Base-by-base conservation (phyloP, 176 grass and related monocot species). In the Oryza longistaminata region DNA sequence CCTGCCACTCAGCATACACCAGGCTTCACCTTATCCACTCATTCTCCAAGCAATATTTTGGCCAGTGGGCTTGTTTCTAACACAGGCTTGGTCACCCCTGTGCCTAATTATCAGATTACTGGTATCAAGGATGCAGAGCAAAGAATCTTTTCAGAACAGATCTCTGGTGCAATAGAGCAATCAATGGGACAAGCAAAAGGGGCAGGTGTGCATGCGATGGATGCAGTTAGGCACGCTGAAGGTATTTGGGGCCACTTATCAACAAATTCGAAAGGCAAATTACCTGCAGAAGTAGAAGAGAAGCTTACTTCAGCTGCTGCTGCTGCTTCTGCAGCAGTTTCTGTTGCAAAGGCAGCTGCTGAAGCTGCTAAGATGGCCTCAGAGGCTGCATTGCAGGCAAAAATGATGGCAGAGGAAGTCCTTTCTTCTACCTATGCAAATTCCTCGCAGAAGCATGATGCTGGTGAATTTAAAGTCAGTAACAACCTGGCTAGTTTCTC, bases 261-360 rank as follows among this genome's bases (percentile, higher is more conserved):
- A 34, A 76, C 92, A 49, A 71, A 88, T 65, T 80, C 61, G 73
- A 88, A 85, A 49, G 79, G 70, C 74, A 84, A 85, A 43, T 85
- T 94, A 84, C 52, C 91, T 77, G 84, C 82, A 80, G 93, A 94
- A 78, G 84, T 94, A 79, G 90, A 99, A 91, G 72, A 90, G 76
- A 99, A 94, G 73, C 88, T 99, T 83, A 76, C 88, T 75, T 99
- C 90, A 81, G 93, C 87, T 70, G 97, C 90, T 45, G 93, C 84
- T 71, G 92, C 97, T 82, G 97, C 90, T 82, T 86, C 92, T 37
- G 92, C 97, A 71, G 93, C 97, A 68, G 81, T 89, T 82, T 92
- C 93, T 88, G 97, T 99, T 89, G 93, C 92, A 34, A 96, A 94
- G 87, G 86, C 90, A 83, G 93, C 97, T 75, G 93, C 92, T 89